Evolutionary conservation across 2,329 filamentous ascomycete genomes (phyloP).

Genomic region (Juglanconis oblonga): DNA sequence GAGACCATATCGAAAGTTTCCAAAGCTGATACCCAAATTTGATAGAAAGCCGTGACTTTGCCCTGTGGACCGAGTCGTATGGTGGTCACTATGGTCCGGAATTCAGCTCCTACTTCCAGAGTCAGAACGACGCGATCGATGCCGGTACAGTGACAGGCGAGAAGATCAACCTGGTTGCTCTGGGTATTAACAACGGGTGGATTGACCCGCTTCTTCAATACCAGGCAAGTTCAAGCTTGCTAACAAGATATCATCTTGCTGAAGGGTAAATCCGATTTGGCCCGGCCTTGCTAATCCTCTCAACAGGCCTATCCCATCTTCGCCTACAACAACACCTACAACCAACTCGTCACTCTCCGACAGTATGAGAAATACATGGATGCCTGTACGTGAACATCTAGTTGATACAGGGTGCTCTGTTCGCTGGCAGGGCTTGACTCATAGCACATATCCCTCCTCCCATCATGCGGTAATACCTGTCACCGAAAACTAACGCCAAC

Average conservation of each 20-base stretch:
- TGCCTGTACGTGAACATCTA: not conserved
- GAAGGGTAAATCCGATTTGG: too few relatives aligned
- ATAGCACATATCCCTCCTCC: not conserved
- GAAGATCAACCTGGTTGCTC: conserved; percentile 47
- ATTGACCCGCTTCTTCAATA: conserved; percentile 45
- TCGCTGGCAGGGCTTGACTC: not conserved
- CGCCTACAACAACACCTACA: conserved; percentile 42
- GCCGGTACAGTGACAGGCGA: conserved; percentile 37
- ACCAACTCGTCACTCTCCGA: conserved; percentile 22
- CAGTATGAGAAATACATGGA: conserved; percentile 15
- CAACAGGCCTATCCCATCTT: conserved; percentile 37
- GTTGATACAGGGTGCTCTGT: not conserved
- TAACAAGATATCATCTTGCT: not conserved
- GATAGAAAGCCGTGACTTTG: conserved; percentile 50
- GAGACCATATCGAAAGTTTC: too few relatives aligned
- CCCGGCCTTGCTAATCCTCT: not conserved
- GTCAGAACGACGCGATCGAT: conserved; percentile 53
- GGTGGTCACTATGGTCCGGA: conserved; percentile 59
- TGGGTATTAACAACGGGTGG: conserved; percentile 36
- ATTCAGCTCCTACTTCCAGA: conserved; percentile 52
- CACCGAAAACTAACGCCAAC: not conserved
- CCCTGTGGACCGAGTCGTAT: conserved; percentile 53
- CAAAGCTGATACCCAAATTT: not conserved
- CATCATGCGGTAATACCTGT: not conserved
- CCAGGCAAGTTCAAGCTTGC: conserved; percentile 21